A percentile compares a stretch with the other conserved stretches of the same genome.
Conservation (phyloP, 2,329 filamentous ascomycete species). For the Colletotrichum godetiae region DNA sequence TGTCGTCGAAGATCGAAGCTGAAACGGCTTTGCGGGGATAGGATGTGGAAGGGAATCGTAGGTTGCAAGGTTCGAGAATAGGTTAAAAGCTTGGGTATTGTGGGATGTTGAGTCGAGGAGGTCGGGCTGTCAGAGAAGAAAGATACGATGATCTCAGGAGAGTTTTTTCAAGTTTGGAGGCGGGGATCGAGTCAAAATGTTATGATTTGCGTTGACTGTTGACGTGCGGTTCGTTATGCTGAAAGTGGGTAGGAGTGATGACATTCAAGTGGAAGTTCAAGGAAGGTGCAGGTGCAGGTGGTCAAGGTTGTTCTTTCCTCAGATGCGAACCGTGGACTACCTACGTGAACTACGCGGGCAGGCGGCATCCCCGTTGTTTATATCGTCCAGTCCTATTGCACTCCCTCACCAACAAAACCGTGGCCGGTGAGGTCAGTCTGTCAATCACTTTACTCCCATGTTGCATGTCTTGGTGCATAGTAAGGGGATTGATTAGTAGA, state of each 20-base stretch:
- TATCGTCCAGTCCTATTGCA: slow-evolving; percentile 12
- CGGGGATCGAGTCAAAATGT: neutral
- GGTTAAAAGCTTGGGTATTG: neutral
- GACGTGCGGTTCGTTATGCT: slow-evolving; percentile 23
- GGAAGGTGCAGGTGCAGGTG: neutral
- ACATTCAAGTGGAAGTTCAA: slow-evolving; percentile 1
- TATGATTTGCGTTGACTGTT: slow-evolving; percentile 11
- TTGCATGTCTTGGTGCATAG: neutral
- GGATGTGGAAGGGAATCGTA: neutral
- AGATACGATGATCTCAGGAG: neutral
- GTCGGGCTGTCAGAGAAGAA: neutral
- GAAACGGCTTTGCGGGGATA: slow-evolving; percentile 6
- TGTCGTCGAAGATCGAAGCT: neutral
- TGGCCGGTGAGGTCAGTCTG: neutral
- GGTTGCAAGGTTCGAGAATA: neutral
- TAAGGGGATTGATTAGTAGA: neutral
- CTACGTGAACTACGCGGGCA: neutral
- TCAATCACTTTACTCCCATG: neutral
- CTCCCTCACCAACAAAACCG: neutral
- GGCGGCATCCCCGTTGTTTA: slow-evolving; percentile 26
- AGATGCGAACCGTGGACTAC: neutral
- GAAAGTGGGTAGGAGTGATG: slow-evolving; percentile 21
- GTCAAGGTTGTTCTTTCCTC: neutral
- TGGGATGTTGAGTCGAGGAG: neutral
- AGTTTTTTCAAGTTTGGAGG: neutral